Evolutionary conservation across 495 filamentous ascomycete species (phyloP).

Genomic region (Cercophora newfieldiana): DNA sequence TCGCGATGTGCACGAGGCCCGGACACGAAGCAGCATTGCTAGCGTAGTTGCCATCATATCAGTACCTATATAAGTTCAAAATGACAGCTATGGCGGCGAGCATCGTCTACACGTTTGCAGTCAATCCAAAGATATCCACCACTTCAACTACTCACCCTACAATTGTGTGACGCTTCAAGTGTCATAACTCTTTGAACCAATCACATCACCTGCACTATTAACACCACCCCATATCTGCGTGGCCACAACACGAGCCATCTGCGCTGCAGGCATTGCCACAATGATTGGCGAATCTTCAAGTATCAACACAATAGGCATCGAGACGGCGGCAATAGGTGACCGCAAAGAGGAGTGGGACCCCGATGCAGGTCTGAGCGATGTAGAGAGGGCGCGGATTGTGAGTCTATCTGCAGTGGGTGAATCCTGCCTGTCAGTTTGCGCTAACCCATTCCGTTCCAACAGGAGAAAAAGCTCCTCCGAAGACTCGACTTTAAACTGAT

Average conservation of each 20-base stretch:
- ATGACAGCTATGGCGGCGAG: no score
- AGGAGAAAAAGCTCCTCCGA: conserved; percentile 54
- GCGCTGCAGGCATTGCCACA: neutral
- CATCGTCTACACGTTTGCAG: no score
- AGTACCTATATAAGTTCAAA: no score
- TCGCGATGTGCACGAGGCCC: neutral
- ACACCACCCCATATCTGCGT: no score
- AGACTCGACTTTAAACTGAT: conserved; percentile 71
- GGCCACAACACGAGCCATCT: no score
- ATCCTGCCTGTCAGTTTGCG: neutral
- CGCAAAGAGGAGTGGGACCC: neutral
- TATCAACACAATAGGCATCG: neutral
- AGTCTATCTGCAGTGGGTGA: no score
- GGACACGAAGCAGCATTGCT: neutral
- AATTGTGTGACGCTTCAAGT: no score
- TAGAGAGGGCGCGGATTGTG: neutral
- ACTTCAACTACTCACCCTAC: no score
- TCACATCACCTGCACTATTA: no score
- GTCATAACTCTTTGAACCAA: no score
- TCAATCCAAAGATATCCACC: no score
- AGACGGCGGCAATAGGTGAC: neutral
- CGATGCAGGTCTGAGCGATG: neutral
- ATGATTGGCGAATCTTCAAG: neutral
- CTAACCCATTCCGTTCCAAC: neutral
- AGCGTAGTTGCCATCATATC: no score